Evolutionary conservation across 257 asterid genomes (phyloP).

Genomic region (Solanum bulbocastanum): DNA sequence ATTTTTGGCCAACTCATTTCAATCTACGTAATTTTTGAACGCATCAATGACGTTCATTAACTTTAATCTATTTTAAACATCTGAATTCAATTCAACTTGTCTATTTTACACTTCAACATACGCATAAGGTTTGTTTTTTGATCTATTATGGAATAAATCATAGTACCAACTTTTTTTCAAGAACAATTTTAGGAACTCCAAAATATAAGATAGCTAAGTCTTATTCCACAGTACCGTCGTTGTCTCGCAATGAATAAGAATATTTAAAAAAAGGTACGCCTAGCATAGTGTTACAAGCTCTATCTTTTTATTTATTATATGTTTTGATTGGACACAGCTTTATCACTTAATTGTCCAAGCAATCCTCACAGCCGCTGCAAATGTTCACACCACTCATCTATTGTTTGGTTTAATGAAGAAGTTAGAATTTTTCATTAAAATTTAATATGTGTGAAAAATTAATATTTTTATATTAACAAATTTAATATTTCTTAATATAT

Average conservation of each 20-base stretch:
- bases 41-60: no score
- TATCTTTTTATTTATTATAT: neutral
- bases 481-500: neutral
- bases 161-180: neutral
- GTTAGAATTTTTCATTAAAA: neutral
- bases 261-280: neutral
- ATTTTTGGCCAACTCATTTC: no score
- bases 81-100: fast-evolving
- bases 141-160: neutral
- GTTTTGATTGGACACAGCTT: neutral
- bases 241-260: neutral
- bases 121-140: no score
- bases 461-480: neutral
- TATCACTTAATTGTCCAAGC: neutral
- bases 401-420: neutral
- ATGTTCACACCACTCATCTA: neutral
- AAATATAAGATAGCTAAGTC: neutral
- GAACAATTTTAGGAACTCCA: neutral
- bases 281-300: neutral
- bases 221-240: neutral
- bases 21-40: no score
- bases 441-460: neutral
- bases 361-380: neutral
- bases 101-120: neutral
- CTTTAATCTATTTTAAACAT: no score